These are phyloP conservation scores for Moricandia arvensis DNA, from an alignment of 345 rosid species.

Conservation along the genomic window DNA sequence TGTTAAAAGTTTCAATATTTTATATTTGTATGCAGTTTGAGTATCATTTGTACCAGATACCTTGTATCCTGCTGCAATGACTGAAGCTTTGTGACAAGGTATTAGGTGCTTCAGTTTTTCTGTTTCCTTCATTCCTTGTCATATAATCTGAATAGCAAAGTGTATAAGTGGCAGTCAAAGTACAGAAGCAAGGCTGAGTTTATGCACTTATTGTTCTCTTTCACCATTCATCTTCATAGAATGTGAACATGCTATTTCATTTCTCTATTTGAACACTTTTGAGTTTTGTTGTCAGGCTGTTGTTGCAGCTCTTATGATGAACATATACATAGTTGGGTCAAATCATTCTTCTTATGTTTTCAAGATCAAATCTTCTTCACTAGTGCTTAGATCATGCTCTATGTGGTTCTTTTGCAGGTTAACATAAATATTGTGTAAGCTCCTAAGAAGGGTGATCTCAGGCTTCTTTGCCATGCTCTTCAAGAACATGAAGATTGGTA, in stretches of 20 bases:
- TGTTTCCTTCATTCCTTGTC: too few species aligned
- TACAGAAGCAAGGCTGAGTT: too few species aligned
- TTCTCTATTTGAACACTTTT: neutral
- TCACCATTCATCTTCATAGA: too few species aligned
- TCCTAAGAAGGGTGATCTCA: slow-evolving; percentile 78
- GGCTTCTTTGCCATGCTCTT: slow-evolving; percentile 81
- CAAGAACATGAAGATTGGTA: slow-evolving; percentile 86
- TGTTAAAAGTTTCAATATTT: too few species aligned
- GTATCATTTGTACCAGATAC: too few species aligned
- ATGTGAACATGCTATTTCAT: neutral
- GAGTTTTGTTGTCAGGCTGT: slow-evolving; percentile 60
- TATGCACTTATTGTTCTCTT: too few species aligned
- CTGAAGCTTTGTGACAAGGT: too few species aligned
- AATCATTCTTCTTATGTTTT: slow-evolving; percentile 67
- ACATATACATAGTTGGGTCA: slow-evolving; percentile 84
- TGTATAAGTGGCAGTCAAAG: too few species aligned
- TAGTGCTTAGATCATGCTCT: neutral
- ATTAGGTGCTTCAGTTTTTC: too few species aligned
- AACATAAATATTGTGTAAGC: slow-evolving; percentile 76
- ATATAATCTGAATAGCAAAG: neutral
- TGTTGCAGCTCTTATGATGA: slow-evolving; percentile 92
- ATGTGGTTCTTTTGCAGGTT: slow-evolving; percentile 47
- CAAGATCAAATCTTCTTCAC: neutral
- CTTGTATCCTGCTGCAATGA: too few species aligned
- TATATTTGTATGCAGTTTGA: too few species aligned